phyloP scores from a whole-genome alignment of 306 rosid species.

The Oemleria cerasiformis region DNA sequence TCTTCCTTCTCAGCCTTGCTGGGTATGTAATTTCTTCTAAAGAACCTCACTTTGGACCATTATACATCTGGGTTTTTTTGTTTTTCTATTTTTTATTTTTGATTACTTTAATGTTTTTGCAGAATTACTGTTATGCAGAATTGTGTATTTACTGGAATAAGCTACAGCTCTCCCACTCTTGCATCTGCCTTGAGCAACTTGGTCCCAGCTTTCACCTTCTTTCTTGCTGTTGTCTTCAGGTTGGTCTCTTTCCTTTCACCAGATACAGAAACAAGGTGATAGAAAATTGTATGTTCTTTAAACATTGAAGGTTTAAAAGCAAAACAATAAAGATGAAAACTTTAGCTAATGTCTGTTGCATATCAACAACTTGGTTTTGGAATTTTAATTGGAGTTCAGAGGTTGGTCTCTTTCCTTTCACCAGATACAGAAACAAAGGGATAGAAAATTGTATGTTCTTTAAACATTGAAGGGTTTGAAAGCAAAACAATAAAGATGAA shows the following conservation, averaged over 20 bases:
- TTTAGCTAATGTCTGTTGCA: not conserved
- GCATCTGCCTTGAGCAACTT: conserved; percentile 42
- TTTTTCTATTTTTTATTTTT: not conserved
- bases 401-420: too few species aligned
- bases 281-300: not conserved
- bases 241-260: not conserved
- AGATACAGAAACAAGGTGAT: not conserved
- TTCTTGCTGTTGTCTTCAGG: conserved; percentile 47
- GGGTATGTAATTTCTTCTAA: conserved; percentile 27
- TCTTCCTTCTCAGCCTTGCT: conserved; percentile 44
- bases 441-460: not conserved
- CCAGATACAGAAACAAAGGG: not conserved
- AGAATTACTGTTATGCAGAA: conserved; percentile 39
- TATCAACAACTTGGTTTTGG: not conserved
- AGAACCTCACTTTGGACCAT: not conserved
- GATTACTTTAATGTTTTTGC: not conserved
- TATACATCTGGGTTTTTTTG: not conserved
- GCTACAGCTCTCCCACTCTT: conserved; percentile 51
- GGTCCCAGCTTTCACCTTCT: conserved; percentile 44
- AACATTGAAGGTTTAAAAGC: not conserved
- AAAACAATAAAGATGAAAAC: not conserved
- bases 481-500: not conserved
- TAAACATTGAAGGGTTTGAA: not conserved
- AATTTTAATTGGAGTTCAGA: not conserved
- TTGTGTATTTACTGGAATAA: conserved; percentile 35